Percentiles rank a stretch among this genome's conserved stretches.
Conservation (phyloP, 2,329 filamentous ascomycete species). For the Alternaria sp. region DNA sequence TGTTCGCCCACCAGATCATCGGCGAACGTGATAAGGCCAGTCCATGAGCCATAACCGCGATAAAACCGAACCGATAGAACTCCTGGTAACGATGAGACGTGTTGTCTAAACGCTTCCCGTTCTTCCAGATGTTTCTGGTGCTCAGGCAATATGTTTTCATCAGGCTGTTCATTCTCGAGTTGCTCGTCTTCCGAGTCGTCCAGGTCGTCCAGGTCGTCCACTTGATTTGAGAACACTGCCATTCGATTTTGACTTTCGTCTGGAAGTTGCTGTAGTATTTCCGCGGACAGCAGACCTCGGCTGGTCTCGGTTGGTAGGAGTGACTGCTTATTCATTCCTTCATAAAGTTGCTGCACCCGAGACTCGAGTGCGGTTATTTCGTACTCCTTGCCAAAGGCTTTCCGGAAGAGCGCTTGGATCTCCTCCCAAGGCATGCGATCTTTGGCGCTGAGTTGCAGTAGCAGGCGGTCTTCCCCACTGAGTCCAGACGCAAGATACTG, state of each 20-base stretch:
- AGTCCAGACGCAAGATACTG: too few relatives aligned
- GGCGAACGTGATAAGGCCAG: slow-evolving; percentile 26
- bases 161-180: not conserved
- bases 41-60: slow-evolving; percentile 29
- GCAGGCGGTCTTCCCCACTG: too few relatives aligned
- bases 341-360: too few relatives aligned
- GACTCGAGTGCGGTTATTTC: too few relatives aligned
- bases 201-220: not conserved
- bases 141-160: slow-evolving; percentile 10
- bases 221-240: slow-evolving; percentile 17
- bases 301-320: not conserved
- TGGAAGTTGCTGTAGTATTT: slow-evolving; percentile 33
- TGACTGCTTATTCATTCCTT: not conserved
- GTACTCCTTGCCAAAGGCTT: too few relatives aligned
- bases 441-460: too few relatives aligned
- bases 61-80: slow-evolving; percentile 28
- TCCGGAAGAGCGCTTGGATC: too few relatives aligned
- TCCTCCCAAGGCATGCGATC: too few relatives aligned
- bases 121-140: slow-evolving; percentile 20
- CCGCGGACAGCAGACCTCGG: slow-evolving; percentile 23
- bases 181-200: slow-evolving; percentile 1
- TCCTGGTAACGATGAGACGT: slow-evolving; percentile 27
- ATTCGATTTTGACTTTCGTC: slow-evolving; percentile 31
- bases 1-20: slow-evolving; percentile 14
- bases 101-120: slow-evolving; percentile 22